Percentiles rank a stretch among this genome's conserved stretches.
Conservation (phyloP, 2,329 filamentous ascomycete genomes). For the Paradendryphiella salina region DNA sequence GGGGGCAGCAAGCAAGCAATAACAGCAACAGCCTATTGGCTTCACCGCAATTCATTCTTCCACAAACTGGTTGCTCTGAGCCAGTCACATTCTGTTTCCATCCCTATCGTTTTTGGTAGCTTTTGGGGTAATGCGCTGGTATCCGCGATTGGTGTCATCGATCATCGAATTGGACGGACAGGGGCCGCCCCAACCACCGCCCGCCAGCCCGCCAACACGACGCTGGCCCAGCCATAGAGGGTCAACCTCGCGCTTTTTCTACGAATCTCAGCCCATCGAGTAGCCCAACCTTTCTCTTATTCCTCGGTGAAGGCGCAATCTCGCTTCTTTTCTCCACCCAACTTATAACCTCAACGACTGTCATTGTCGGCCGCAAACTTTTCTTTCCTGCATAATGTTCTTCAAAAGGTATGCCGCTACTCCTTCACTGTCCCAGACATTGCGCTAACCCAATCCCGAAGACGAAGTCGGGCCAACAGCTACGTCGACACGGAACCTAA, state of each 20-base stretch:
- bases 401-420: constrained; percentile 45
- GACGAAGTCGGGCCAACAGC: constrained; percentile 49
- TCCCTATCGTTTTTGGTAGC: no score
- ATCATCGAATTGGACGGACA: constrained; percentile 1
- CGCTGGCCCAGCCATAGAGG: constrained; percentile 1
- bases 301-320: constrained; percentile 19
- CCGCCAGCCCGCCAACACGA: constrained; percentile 6
- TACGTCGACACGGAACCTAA: constrained; percentile 54
- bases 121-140: no score
- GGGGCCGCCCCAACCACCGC: constrained; percentile 24
- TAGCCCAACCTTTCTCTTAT: constrained; percentile 23
- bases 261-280: constrained; percentile 14
- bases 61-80: no score
- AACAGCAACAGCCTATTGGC: no score
- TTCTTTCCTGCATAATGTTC: constrained; percentile 48
- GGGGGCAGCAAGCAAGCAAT: background rate
- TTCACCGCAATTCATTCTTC: no score
- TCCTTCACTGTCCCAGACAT: background rate
- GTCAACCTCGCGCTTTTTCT: constrained; percentile 23
- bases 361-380: constrained; percentile 22
- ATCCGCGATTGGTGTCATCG: background rate
- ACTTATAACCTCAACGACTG: constrained; percentile 31
- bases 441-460: constrained; percentile 32
- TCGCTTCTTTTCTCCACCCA: constrained; percentile 20
- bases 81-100: no score